Evolutionary conservation across 768 basidiomycete species (phyloP).

Genomic region (Lactifluus pinguis): DNA sequence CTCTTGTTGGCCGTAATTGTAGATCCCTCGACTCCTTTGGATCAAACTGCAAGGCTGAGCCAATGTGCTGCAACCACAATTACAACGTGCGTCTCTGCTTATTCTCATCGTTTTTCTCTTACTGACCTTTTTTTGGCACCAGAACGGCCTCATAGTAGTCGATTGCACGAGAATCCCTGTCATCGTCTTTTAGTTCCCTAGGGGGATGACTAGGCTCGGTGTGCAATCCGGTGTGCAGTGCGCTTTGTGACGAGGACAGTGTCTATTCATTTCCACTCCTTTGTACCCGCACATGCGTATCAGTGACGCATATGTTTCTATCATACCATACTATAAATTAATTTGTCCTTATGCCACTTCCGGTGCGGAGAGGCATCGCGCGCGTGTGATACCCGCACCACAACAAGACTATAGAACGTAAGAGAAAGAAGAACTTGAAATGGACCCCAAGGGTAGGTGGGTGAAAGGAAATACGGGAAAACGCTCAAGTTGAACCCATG

Average conservation of each 20-base stretch:
- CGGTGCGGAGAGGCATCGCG: no score
- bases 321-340: neutral
- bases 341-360: neutral
- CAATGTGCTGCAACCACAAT: neutral
- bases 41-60: neutral
- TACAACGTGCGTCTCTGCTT: neutral
- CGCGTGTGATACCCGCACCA: no score
- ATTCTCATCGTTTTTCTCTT: neutral
- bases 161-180: neutral
- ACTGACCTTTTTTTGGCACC: neutral
- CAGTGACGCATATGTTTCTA: neutral
- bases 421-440: no score
- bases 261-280: slow-evolving; percentile 1
- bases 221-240: neutral
- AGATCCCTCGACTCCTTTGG: neutral
- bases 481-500: no score
- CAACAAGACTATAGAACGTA: no score
- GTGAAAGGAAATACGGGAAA: no score
- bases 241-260: neutral
- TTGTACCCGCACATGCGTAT: neutral
- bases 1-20: neutral
- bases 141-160: neutral
- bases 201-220: neutral
- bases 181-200: neutral
- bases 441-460: no score